Conservation (phyloP, 768 basidiomycete genomes). For the Cystobasidium ongulense region DNA sequence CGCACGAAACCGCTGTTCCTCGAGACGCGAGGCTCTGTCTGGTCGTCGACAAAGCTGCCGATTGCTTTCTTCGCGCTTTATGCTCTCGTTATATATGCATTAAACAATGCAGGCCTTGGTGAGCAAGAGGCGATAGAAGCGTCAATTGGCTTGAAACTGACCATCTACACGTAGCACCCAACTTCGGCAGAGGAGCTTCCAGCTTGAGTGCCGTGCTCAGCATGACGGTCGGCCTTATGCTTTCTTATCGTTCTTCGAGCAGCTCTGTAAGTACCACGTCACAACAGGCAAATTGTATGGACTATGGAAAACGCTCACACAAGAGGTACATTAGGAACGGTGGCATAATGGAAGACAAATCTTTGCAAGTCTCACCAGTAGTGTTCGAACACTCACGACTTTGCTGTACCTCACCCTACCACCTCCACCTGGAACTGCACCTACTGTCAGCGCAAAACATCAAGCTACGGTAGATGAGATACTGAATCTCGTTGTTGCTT, state of each 20-base stretch:
- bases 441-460: background rate
- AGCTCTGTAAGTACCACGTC: conserved; percentile 15
- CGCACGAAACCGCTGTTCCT: conserved; percentile 17
- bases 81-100: background rate
- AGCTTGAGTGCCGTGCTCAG: conserved; percentile 1
- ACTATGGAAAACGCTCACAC: too few relatives aligned
- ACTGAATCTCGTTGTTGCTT: conserved; percentile 11
- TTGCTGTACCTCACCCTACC: conserved; percentile 10
- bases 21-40: conserved; percentile 25
- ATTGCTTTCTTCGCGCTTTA: conserved; percentile 24
- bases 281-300: too few relatives aligned
- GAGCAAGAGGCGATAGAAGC: background rate
- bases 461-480: conserved; percentile 17
- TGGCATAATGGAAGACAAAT: conserved; percentile 26
- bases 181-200: conserved; percentile 22
- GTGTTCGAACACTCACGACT: background rate
- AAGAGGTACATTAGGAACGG: background rate
- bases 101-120: conserved; percentile 27
- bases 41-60: conserved; percentile 22
- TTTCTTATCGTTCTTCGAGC: conserved; percentile 15
- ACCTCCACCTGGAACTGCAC: background rate
- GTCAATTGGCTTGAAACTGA: background rate
- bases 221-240: conserved; percentile 26
- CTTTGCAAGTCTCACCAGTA: conserved; percentile 24
- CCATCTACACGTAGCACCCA: conserved; percentile 13